Base-by-base conservation (phyloP, 169 alveolate genomes). In the Plasmodium malariae region DNA sequence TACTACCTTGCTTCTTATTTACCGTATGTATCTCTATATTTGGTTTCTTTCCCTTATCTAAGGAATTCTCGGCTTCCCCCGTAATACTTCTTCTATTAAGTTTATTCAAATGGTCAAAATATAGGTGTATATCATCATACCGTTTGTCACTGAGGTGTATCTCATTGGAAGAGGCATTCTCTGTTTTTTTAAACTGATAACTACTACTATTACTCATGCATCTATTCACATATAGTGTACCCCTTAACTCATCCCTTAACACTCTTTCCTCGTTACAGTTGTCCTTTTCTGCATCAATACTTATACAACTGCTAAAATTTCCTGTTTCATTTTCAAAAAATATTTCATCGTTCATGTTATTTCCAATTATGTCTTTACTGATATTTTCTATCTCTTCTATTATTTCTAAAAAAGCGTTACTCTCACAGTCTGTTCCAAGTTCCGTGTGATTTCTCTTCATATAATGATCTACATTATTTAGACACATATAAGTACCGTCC, bases 311-410 rank as follows among this genome's bases (percentile, higher is more conserved):
- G 49, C 19, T 7, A 4, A 21, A 30, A 21, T 19, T 19, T 26
- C 2, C 3, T 3, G 54, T 26, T 3, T 19, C 19, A 73, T 6
- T 57, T 30, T 45, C 78, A 24, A 34, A 51, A 5, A 3, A 6
- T 19, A 4, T 54, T 9, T 76, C 89, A 45, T 43, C 89, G 28
- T 28, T 62, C 26, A 55, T 49, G 30, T 74, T 57, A 30, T 28
- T 55, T 19, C 73, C 72, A 14, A 76, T 76, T 3, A 76, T 40
- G 32, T 76, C 89, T 62, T 76, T 76, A 54, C 89, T 76, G 1
- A 76, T 32, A 67, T 21, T 76, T 17, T 62, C 89, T 28, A 76
- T 76, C 57, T 76, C 89, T 43, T 76, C 78, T 5, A 76, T 76
- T 5, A 76, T 76, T 48, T 76, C 78, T 3, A 62, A 48, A 67